Base-by-base conservation (phyloP, 2,329 filamentous ascomycete species). In the Fusarium annulatum region DNA sequence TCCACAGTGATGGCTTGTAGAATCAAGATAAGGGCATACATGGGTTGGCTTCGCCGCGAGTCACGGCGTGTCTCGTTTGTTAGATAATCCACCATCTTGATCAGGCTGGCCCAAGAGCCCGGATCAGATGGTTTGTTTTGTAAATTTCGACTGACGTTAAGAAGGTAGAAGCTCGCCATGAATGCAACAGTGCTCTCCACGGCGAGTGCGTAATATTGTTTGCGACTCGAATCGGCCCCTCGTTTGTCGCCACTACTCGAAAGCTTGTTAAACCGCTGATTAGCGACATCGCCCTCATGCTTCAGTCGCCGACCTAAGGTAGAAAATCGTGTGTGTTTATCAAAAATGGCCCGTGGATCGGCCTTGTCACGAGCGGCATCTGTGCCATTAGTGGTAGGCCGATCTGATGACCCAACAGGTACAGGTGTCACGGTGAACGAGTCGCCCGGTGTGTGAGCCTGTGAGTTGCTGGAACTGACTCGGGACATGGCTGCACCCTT, bases 151-250 rank as follows among this genome's bases (percentile, higher is more conserved):
- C 80, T 80, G 49, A 85, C 82, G 78, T 86, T 86, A 49, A 86
- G 80, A 5, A 86, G 82, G 68, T 88, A 84, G 78, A 90, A 89
- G 3, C 85, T 84, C 19, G 88, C 80, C 81, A 90, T 86, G 73
- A 88, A 90, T 9, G 86, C 84, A 60, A 88, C 78, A 26, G 87
- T 82, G 77, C 86, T 86, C 74, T 88, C 87, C 14, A 88, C 79
- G 39, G 84, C 84, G 16, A 87, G 80, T 2, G 83, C 82, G 36
- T 81, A 83, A 38, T 82, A 82, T n/a, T 83, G 80, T 74, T 84
- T 85, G 59, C 81, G 78, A 30, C 83, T 82, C 11, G 79, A 61
- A n/a, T 81, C 78, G 41, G 78, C 74, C 11, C 75, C 67, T 23
- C 76, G 77, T 10, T 73, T 61, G n/a, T 79, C 78, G 15, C 76